These are phyloP conservation scores for Lachancea quebecensis DNA, from an alignment of 805 yeast species.

Conservation along the genomic window DNA sequence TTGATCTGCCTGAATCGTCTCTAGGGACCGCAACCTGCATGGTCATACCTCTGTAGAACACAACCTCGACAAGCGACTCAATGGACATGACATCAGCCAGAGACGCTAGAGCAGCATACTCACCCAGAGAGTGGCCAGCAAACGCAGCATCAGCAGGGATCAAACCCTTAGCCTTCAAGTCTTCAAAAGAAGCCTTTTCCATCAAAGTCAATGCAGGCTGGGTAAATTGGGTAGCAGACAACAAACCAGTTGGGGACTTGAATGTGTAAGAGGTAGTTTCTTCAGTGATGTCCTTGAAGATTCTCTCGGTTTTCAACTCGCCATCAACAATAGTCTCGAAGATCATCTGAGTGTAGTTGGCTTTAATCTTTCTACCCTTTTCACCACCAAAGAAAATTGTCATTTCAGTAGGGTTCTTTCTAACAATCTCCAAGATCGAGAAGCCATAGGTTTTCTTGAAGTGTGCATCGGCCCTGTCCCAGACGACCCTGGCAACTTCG, in stretches of 20 bases:
- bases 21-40: slow-evolving; percentile 99
- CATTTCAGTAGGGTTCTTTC: slow-evolving; percentile 89
- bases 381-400: slow-evolving; percentile 98
- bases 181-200: slow-evolving; percentile 99
- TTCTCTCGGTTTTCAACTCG: slow-evolving; percentile 79
- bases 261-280: slow-evolving; percentile 80
- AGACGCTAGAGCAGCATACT: slow-evolving; percentile 94
- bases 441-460: slow-evolving; percentile 92
- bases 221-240: slow-evolving; percentile 97
- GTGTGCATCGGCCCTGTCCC: slow-evolving; percentile 97
- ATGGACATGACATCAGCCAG: slow-evolving; percentile 98
- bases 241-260: slow-evolving; percentile 86
- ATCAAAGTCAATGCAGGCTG: slow-evolving; percentile 98
- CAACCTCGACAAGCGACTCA: slow-evolving; percentile 94
- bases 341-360: slow-evolving; percentile 93
- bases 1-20: slow-evolving; percentile 90
- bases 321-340: slow-evolving; percentile 92
- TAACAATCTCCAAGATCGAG: slow-evolving; percentile 92
- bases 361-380: slow-evolving; percentile 89
- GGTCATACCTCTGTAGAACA: slow-evolving; percentile 99
- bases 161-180: slow-evolving; percentile 90
- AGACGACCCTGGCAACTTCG: slow-evolving; percentile 86
- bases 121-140: slow-evolving; percentile 99
- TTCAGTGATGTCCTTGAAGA: slow-evolving; percentile 85
- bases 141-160: slow-evolving; percentile 90